phyloP scores from a whole-genome alignment of 2,329 filamentous ascomycete genomes.

The Xylaria multiplex region DNA sequence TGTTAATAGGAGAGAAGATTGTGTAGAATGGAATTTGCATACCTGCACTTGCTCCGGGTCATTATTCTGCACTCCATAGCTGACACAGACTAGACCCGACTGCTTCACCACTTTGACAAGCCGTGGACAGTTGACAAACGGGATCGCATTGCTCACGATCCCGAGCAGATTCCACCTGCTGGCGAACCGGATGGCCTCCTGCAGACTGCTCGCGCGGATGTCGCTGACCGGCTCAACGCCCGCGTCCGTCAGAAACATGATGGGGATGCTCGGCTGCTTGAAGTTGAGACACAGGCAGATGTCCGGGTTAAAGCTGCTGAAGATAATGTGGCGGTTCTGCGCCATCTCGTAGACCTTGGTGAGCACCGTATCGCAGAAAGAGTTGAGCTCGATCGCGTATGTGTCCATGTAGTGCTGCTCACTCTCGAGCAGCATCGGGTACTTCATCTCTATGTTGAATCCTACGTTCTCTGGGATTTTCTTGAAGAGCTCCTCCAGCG shows the following conservation, averaged over 20 bases:
- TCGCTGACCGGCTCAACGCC: constrained; percentile 85
- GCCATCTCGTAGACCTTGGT: constrained; percentile 88
- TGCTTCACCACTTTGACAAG: constrained; percentile 94
- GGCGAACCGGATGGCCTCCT: constrained; percentile 95
- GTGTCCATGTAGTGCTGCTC: constrained; percentile 97
- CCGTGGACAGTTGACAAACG: constrained; percentile 87
- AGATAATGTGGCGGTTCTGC: constrained; percentile 88
- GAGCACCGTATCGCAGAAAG: constrained; percentile 93
- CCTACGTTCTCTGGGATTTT: constrained; percentile 84
- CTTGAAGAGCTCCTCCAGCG: constrained; percentile 90
- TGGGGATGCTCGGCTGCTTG: constrained; percentile 96
- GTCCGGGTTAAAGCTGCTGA: constrained; percentile 97
- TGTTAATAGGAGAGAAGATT: neutral
- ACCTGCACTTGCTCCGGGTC: constrained; percentile 86
- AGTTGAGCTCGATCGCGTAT: constrained; percentile 94
- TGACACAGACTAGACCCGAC: constrained; percentile 91
- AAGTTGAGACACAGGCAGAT: constrained; percentile 93
- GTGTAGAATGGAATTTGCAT: constrained; percentile 49
- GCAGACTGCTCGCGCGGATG: constrained; percentile 87
- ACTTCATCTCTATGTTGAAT: constrained; percentile 99
- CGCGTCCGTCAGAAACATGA: constrained; percentile 92
- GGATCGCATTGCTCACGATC: constrained; percentile 88
- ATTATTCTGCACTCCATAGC: constrained; percentile 92
- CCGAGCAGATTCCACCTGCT: constrained; percentile 94
- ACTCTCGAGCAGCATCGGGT: constrained; percentile 95